Percentiles rank a stretch among this genome's conserved stretches.
These are phyloP conservation scores for Fonsecaea monophora DNA, from an alignment of 2,329 filamentous ascomycete species.

Conservation along the genomic window DNA sequence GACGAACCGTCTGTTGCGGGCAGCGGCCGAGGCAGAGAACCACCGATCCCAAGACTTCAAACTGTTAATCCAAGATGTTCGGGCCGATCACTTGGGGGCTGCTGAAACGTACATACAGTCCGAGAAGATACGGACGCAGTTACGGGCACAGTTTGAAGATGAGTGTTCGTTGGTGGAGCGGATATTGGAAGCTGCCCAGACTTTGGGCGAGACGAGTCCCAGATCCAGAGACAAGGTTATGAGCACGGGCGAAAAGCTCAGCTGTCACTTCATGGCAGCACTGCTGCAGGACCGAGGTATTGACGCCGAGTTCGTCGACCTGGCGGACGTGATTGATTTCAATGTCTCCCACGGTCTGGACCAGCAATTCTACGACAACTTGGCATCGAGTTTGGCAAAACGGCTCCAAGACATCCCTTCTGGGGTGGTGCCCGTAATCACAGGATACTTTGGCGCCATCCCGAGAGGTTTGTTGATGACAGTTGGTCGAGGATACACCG, in stretches of 20 bases:
- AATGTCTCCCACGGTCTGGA: slow-evolving; percentile 65
- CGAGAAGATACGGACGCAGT: slow-evolving; percentile 61
- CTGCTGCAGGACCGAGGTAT: slow-evolving; percentile 81
- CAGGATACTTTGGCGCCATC: slow-evolving; percentile 93
- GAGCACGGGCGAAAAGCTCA: slow-evolving; percentile 94
- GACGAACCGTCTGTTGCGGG: slow-evolving; percentile 71
- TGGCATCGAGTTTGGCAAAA: slow-evolving; percentile 66
- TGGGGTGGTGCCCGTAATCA: slow-evolving; percentile 76
- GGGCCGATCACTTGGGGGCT: slow-evolving; percentile 78
- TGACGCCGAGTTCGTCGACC: slow-evolving; percentile 86
- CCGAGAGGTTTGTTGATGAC: slow-evolving; percentile 89
- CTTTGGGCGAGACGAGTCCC: slow-evolving; percentile 72
- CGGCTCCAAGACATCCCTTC: slow-evolving; percentile 68
- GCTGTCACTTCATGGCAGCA: slow-evolving; percentile 87
- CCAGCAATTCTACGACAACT: slow-evolving; percentile 71
- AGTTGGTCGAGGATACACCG: slow-evolving; percentile 94
- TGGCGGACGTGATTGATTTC: slow-evolving; percentile 80
- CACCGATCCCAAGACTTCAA: slow-evolving; percentile 65
- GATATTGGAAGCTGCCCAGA: slow-evolving; percentile 70
- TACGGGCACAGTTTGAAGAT: slow-evolving; percentile 71
- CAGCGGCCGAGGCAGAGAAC: slow-evolving; percentile 58
- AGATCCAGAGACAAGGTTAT: slow-evolving; percentile 86
- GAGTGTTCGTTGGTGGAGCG: slow-evolving; percentile 84
- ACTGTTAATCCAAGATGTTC: slow-evolving; percentile 79
- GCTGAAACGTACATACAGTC: slow-evolving; percentile 69